Evolutionary conservation across 106 monocot species (phyloP).

Genomic region (Cymbidium sinense): DNA sequence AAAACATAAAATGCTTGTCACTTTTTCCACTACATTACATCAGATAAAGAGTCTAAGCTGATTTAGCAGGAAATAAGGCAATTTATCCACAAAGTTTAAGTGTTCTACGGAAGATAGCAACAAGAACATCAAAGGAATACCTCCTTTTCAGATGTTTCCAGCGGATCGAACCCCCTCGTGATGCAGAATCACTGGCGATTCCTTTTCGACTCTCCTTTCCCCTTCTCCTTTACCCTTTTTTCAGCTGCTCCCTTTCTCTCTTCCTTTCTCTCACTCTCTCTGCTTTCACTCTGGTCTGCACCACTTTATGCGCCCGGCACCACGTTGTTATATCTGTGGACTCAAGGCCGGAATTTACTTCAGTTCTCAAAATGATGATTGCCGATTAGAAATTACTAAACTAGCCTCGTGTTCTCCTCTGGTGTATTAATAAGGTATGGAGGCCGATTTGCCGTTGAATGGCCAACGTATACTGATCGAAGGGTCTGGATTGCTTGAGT

Average conservation of each 20-base stretch:
- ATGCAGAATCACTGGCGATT: not conserved
- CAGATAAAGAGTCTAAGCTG: not conserved
- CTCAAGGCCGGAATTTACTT: not conserved
- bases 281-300: not conserved
- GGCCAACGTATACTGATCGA: not conserved
- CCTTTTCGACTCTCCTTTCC: not conserved
- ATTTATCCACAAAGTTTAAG: not conserved
- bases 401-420: not conserved
- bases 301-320: conserved; percentile 3
- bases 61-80: not conserved
- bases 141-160: not conserved
- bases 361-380: conserved; percentile 1
- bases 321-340: not conserved
- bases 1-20: not conserved
- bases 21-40: not conserved
- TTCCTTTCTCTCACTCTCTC: conserved; percentile 1
- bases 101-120: not conserved
- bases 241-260: not conserved
- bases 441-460: not conserved
- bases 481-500: not conserved
- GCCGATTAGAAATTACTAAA: not conserved
- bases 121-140: not conserved
- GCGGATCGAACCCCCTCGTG: not conserved
- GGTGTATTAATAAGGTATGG: not conserved
- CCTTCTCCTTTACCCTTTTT: conserved; percentile 2